Evolutionary conservation across 2,329 filamentous ascomycete genomes (phyloP), one percentile per base, ranked within the genome.

Genomic region (Sarocladium strictum): DNA sequence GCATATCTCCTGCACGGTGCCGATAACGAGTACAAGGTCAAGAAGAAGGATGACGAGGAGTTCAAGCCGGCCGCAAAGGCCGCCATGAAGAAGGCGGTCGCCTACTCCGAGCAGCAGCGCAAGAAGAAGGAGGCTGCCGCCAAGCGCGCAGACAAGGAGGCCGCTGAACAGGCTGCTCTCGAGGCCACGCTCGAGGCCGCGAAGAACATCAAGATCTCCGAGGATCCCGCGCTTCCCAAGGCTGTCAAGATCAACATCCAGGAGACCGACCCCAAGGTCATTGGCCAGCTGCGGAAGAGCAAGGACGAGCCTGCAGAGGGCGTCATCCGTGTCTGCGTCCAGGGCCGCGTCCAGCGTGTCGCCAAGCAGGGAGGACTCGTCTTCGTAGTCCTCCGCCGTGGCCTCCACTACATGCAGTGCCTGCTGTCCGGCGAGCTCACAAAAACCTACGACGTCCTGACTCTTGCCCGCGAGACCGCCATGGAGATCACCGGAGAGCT

Each of bases 381-480:
- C 55, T 97, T 97, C 72, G 78, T 96, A 64, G 93, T 87, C 15
- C 77, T 96, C 58, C 79, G 85, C 59, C 89, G 94, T 65, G 92
- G 93, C 56, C 88, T 92, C 65, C 62, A 62, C 54, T 85, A 86
- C 65, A 78, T 97, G 69, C 91, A 96, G 76, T 92, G 90, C 66
- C 80, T 96, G 58, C 76, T 97, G 61, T 71, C 78, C 2, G 91
- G 91, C 55, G 80, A 90, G 59, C 79, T 97, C 63, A 87, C 90
- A 61, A 91, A 90, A 77, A 93, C 89, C n/a, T 95, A 95, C 75
- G 90, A 96, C 66, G 89, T 90, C 58, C 76, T 96, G 62, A 91
- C 87, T 23, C 81, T 97, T 62, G 89, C 90, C 29, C 85, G 87
- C 58, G 91, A 93, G 73, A 94, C 90, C n/a, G 90, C 90, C 53